Evolutionary conservation across 148 eudicot genomes (phyloP), one percentile per base, ranked within the genome.

Genomic region (Euryodendron excelsum): DNA sequence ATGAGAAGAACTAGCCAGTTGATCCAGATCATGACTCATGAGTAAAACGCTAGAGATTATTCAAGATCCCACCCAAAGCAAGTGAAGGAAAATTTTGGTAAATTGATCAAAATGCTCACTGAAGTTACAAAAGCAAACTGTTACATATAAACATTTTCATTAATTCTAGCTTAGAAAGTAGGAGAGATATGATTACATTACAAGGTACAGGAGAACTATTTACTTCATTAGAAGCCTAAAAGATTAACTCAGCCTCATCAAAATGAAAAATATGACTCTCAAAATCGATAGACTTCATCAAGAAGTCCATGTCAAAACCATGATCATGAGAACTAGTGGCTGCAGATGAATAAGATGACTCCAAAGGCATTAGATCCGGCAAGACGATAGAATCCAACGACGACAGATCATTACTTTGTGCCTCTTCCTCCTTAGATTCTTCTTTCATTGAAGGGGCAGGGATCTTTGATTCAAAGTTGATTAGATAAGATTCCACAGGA

Each of bases 351-450:
- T n/a, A n/a, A n/a, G n/a, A n/a, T n/a, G n/a, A n/a, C n/a, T n/a
- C n/a, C n/a, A n/a, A n/a, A n/a, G n/a, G n/a, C 39, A 34, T 30
- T 76, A 76, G 70, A 47, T 77, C 79, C 0, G 62, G 62, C 72
- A 61, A 77, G 23, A 17, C 23, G 14, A 77, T 50, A 0, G 72
- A 77, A 31, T 76, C 78, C 50, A 60, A 63, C 23, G 67, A 41
- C 5, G 50, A 31, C 0, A 64, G 27, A 20, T 65, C 58, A 18
- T n/a, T 23, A 52, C 72, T 52, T 9, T 47, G 60, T 36, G 36
- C 56, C 71, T 77, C 71, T 44, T 9, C 10, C 28, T 76, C 78
- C 7, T 30, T 76, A 4, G 34, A 27, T 28, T 63, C 78, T 20
- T 64, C 58, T 63, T 62, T 64, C 14, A 37, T 41, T 6, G 37